Conservation (phyloP, 2,329 filamentous ascomycete species). For the Rhytidhysteron rufulum region DNA sequence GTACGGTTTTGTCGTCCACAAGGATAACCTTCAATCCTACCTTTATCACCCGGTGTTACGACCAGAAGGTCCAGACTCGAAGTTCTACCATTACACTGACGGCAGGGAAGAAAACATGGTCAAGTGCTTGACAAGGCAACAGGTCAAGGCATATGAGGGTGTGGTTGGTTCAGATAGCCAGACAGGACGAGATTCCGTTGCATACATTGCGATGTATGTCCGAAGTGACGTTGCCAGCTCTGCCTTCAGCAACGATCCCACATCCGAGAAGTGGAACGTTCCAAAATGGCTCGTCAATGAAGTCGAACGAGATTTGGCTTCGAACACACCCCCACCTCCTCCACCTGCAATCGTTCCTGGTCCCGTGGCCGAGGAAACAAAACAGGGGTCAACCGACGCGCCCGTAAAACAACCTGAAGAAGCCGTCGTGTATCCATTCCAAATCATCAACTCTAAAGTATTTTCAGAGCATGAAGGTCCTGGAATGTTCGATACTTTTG, state of each 20-base stretch:
- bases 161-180: slow-evolving; percentile 34
- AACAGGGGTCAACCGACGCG: slow-evolving; percentile 5
- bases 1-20: slow-evolving; percentile 59
- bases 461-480: slow-evolving; percentile 35
- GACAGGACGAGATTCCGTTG: slow-evolving; percentile 45
- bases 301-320: slow-evolving; percentile 19
- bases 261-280: slow-evolving; percentile 46
- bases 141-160: slow-evolving; percentile 50
- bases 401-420: slow-evolving; percentile 5
- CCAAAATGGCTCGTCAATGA: slow-evolving; percentile 36
- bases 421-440: slow-evolving; percentile 11
- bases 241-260: slow-evolving; percentile 38
- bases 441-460: slow-evolving; percentile 29
- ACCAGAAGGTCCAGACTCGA: slow-evolving; percentile 52
- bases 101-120: slow-evolving; percentile 52
- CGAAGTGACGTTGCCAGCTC: slow-evolving; percentile 44
- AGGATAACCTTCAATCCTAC: slow-evolving; percentile 55
- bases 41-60: slow-evolving; percentile 59
- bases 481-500: slow-evolving; percentile 32
- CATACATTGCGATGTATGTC: slow-evolving; percentile 56
- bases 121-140: slow-evolving; percentile 53
- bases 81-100: slow-evolving; percentile 59
- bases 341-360: slow-evolving; percentile 8
- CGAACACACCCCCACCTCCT: slow-evolving; percentile 11
- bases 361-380: slow-evolving; percentile 2